Evolutionary conservation across 768 basidiomycete genomes (phyloP), one percentile per base, ranked within the genome.

Genomic region (Xerocomellus intermedius): DNA sequence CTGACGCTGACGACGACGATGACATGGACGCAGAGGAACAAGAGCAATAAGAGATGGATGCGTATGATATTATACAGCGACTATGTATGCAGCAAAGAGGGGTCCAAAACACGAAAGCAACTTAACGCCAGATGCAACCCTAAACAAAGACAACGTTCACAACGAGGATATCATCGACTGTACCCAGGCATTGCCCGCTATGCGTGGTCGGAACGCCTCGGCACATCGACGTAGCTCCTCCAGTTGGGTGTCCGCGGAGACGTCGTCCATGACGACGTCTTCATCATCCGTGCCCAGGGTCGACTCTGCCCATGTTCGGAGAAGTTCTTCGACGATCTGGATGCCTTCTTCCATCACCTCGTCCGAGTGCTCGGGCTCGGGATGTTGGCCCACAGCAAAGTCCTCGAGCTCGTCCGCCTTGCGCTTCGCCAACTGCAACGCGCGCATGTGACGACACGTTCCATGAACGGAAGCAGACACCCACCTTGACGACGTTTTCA

Each of bases 331-430:
- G 59, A 98, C 83, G 21, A 95, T 79, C 46, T 79, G 73, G 8
- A 94, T 84, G 2, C 97, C 97, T 60, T 89, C 83, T 32, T 93
- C 87, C 5, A 82, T 82, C 43, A 86, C 79, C 16, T 85, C 80
- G 28, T 82, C 68, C 13, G 84, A 70, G 56, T 86, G 77, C 41
- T 79, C 77, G 4, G 79, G 69, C 4, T 76, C 69, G 16, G 65
- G 56, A 19, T 74, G 69, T 45, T 69, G 57, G 64, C 64, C 66
- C 30, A 79, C 77, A 8, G 80, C 84, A 70, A 94, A 93, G 66
- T 94, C 89, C 70, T 94, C 91, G 33, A 97, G 74, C 61, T 95
- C 93, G 55, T 94, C 91, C 0, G 94, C 94, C 66, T 95, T 97
- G 24, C 86, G 79, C 72, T 89, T 89, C n/a, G 91, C 95, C 43